Base-by-base conservation (phyloP, 768 basidiomycete genomes). In the Pulveroboletus sp. region DNA sequence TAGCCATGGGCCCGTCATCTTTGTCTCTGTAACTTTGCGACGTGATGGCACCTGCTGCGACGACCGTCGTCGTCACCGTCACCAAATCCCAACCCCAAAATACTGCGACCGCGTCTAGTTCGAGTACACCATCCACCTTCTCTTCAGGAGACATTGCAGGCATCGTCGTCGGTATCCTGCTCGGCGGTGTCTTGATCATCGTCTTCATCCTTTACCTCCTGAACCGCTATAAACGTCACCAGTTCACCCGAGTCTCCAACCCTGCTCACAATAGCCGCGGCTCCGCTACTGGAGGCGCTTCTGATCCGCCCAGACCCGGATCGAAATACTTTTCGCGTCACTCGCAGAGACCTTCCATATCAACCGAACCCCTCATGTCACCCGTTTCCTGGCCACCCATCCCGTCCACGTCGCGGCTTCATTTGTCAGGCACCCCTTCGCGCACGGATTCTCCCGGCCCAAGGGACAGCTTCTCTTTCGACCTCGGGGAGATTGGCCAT, bases 361-460 rank as follows among this genome's bases (percentile, higher is more conserved):
- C 60, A 0, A 43, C 45, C 8, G 60, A 69, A 14, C 60, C 67
- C 12, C 57, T 67, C 31, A 55, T 63, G 4, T 30, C 51, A n/a
- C 44, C 49, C 5, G 13, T 40, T 22, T 46, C 56, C 6, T 56
- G 47, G 45, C 50, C 55, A 0, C 42, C 53, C 17, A 47, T 44
- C 39, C 39, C 49, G 9, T n/a, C 40, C 31, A 34, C 40, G 11
- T 53, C 51, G 8, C 51, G 34, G 1, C 19, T 23, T 20, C 53
- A 40, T 13, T 54, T 46, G 22, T 41, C 38, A 1, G 24, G 16
- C 6, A 34, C 50, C 43, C 38, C 49, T 34, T 20, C 50, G 17
- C 32, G 42, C 34, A 36, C 50, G 13, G 5, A 41, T 6, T 52
- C 57, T 3, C 49, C 49, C 19, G 43, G 17, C 12, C 12, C 27